Base-by-base conservation (phyloP, 345 rosid genomes). In the Trapa bicornis region DNA sequence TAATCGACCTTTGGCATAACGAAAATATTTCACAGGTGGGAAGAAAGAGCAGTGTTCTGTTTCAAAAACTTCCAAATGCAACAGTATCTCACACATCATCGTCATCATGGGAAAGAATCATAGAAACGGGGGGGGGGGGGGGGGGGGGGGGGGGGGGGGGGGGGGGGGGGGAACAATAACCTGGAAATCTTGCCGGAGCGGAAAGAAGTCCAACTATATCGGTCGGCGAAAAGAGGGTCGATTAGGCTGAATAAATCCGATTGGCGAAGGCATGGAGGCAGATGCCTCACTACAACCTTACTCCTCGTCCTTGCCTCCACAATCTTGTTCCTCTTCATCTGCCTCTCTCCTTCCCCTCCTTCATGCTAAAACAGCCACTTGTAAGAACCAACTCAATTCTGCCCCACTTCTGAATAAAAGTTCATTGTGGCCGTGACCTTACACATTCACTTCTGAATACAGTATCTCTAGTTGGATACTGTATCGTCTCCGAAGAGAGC, bases 201-300 rank as follows among this genome's bases (percentile, higher is more conserved):
- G 75, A 82, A 87, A n/a, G 68, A 72, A 69, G 80, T 57, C 89
- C 89, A 87, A 69, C 67, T 75, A 80, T 82, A 84, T 60, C 87
- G 85, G 75, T 77, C 81, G 39, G 74, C 68, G 82, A 85, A 82
- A 37, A 77, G 85, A 77, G 77, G 77, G 50, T 84, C 81, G 57
- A 85, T 81, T 66, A 81, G 87, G 13, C 85, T 71, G 50, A 89
- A 73, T 68, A 89, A 79, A 71, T 82, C 76, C 42, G 85, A 76
- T 73, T 81, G 82, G 10, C 85, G 71, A 45, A 89, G 85, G 41
- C 89, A 78, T 39, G 96, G 96, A 53, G 92, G 92, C 77, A 89
- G 74, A 75, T 81, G 87, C 73, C 96, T 78, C 56, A 89, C 78
- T 67, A 89, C 90, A 54, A 89, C 85, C 79, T 85, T 89, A 68